These are phyloP conservation scores for Nissolia schottii DNA, from an alignment of 306 rosid genomes.

Conservation along the genomic window DNA sequence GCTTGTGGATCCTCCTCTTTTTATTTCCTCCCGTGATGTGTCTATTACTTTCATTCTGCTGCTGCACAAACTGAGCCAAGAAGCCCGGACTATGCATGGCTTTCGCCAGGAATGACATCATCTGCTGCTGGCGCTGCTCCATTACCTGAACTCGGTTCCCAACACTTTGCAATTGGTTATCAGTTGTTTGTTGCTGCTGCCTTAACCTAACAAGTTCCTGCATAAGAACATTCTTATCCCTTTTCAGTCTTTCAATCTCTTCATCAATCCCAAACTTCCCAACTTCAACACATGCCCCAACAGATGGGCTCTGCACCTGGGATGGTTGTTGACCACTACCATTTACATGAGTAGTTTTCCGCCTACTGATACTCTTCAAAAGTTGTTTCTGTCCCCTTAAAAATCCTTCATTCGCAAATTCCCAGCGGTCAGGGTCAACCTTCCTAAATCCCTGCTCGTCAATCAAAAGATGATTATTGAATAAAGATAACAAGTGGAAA, in stretches of 20 bases:
- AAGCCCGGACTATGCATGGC: conserved; percentile 55
- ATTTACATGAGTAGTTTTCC: conserved; percentile 38
- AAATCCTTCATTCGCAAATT: conserved; percentile 65
- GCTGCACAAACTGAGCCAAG: conserved; percentile 54
- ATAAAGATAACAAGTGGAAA: background rate
- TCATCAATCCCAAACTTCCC: conserved; percentile 52
- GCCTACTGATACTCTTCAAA: conserved; percentile 47
- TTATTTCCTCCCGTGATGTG: conserved; percentile 34
- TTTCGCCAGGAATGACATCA: conserved; percentile 68
- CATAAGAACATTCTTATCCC: conserved; percentile 65
- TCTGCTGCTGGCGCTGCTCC: conserved; percentile 67
- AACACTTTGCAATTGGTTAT: conserved; percentile 49
- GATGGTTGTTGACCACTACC: conserved; percentile 36
- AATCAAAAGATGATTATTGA: conserved; percentile 16
- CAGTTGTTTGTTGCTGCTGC: conserved; percentile 59
- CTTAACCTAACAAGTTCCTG: conserved; percentile 67
- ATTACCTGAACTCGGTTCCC: conserved; percentile 58
- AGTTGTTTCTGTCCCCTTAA: conserved; percentile 57
- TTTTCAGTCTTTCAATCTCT: conserved; percentile 55
- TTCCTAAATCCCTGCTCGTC: conserved; percentile 55
- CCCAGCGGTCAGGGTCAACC: conserved; percentile 66
- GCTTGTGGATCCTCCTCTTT: conserved; percentile 53
- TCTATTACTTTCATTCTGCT: conserved; percentile 50
- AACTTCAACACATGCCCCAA: conserved; percentile 39
- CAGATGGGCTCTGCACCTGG: conserved; percentile 35